These are phyloP conservation scores for Daedalea quercina DNA, from an alignment of 768 basidiomycete species.

Conservation along the genomic window DNA sequence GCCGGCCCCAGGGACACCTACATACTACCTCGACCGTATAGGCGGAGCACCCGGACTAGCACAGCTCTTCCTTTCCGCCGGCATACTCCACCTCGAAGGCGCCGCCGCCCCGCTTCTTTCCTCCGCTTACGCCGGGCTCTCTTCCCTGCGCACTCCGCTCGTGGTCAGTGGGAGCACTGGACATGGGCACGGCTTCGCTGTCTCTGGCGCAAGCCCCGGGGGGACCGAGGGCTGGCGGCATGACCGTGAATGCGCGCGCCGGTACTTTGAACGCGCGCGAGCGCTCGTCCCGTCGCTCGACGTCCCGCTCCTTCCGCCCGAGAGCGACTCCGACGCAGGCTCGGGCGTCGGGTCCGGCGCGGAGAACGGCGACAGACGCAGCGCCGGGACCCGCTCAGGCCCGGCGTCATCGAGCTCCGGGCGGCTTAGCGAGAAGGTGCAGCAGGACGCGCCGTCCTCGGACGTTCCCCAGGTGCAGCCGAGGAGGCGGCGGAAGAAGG, in stretches of 20 bases:
- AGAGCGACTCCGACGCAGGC: constrained; percentile 21
- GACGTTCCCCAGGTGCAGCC: constrained; percentile 54
- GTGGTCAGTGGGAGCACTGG: constrained; percentile 31
- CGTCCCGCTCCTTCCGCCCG: constrained; percentile 57
- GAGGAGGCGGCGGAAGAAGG: constrained; percentile 15
- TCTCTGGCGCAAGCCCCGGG: constrained; percentile 32
- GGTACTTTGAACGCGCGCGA: constrained; percentile 68
- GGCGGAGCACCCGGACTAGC: constrained; percentile 65
- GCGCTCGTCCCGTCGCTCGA: constrained; percentile 55
- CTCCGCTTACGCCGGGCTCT: constrained; percentile 69
- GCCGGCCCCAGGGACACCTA: constrained; percentile 40
- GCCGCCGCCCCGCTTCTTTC: constrained; percentile 65
- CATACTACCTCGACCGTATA: constrained; percentile 60
- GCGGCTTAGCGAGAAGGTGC: background rate
- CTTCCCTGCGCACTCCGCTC: constrained; percentile 64
- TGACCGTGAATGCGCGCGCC: constrained; percentile 64
- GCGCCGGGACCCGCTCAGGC: constrained; percentile 4
- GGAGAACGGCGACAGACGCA: constrained; percentile 9
- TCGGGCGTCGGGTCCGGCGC: constrained; percentile 8
- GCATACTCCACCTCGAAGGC: constrained; percentile 76
- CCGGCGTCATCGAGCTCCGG: background rate
- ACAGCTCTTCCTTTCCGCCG: constrained; percentile 72
- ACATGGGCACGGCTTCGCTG: constrained; percentile 1
- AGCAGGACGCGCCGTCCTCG: constrained; percentile 18
- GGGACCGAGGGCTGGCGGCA: constrained; percentile 69